phyloP scores from a whole-genome alignment of 2,329 filamentous ascomycete genomes.

The Aureobasidium vineae region DNA sequence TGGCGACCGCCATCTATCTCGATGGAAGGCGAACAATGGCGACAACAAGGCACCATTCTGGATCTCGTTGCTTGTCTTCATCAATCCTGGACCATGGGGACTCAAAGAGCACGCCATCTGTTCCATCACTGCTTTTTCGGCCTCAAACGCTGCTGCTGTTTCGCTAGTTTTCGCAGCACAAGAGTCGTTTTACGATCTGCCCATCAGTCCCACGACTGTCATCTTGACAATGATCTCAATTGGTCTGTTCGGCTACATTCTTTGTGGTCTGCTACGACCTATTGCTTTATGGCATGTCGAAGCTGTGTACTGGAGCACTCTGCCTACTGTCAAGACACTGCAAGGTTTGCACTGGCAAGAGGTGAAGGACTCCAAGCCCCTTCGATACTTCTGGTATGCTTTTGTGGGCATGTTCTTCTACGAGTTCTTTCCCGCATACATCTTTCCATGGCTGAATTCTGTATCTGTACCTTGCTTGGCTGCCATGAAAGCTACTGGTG shows the following conservation, averaged over 20 bases:
- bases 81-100: conserved; percentile 54
- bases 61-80: conserved; percentile 45
- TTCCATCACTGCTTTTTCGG: conserved; percentile 32
- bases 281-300: conserved; percentile 57
- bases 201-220: conserved; percentile 48
- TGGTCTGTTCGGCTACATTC: conserved; percentile 56
- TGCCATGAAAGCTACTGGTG: conserved; percentile 51
- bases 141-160: conserved; percentile 46
- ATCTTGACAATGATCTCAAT: conserved; percentile 55
- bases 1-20: conserved; percentile 51
- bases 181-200: conserved; percentile 53
- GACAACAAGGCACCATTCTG: conserved; percentile 45
- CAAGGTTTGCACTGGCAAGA: conserved; percentile 57
- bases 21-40: conserved; percentile 48
- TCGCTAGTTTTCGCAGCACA: conserved; percentile 39
- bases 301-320: conserved; percentile 56
- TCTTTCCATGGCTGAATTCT: conserved; percentile 56
- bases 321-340: conserved; percentile 55
- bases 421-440: conserved; percentile 56
- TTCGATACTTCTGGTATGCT: conserved; percentile 55
- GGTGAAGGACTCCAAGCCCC: conserved; percentile 51
- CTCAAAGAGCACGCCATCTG: conserved; percentile 55
- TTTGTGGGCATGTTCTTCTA: conserved; percentile 52
- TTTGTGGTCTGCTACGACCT: conserved; percentile 55
- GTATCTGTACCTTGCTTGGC: conserved; percentile 57